Conservation (phyloP, 208 protist genomes). For the Trypanosoma theileri region DNA sequence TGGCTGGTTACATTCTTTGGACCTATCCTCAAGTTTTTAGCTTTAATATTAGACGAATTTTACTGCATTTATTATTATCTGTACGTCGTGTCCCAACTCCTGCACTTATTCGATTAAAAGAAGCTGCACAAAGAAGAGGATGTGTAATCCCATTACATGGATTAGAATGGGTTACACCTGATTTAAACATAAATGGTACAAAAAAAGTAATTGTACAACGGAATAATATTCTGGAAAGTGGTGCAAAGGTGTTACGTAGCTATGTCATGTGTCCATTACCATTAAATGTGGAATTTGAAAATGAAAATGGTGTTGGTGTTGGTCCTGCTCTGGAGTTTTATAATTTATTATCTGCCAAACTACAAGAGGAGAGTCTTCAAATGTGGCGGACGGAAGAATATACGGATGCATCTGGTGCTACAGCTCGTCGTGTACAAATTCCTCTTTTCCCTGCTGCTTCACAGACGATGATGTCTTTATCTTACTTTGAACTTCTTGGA, state of each 20-base stretch:
- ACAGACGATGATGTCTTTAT: conserved; percentile 37
- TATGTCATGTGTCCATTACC: conserved; percentile 58
- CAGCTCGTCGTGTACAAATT: conserved; percentile 15
- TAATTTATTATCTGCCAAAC: conserved; percentile 45
- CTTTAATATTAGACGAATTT: conserved; percentile 53
- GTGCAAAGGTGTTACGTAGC: conserved; percentile 32
- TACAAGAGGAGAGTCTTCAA: conserved; percentile 37
- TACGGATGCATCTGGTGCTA: conserved; percentile 13
- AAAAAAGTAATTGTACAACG: conserved; percentile 46
- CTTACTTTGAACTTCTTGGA: conserved; percentile 69
- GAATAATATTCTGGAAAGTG: conserved; percentile 41
- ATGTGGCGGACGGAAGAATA: conserved; percentile 62
- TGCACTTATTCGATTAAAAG: conserved; percentile 15
- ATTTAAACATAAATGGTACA: conserved; percentile 29
- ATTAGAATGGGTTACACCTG: conserved; percentile 43
- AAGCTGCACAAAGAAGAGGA: neutral
- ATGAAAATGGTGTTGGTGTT: conserved; percentile 74
- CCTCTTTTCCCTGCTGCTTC: conserved; percentile 34
- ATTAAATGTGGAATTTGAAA: conserved; percentile 75
- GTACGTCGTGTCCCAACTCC: conserved; percentile 35
- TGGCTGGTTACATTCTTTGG: conserved; percentile 68
- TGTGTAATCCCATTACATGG: conserved; percentile 30
- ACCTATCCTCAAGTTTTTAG: conserved; percentile 64
- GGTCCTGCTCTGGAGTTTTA: conserved; percentile 85
- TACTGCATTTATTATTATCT: conserved; percentile 61